phyloP scores from a whole-genome alignment of 768 basidiomycete species.

The Tulasnella sp. region DNA sequence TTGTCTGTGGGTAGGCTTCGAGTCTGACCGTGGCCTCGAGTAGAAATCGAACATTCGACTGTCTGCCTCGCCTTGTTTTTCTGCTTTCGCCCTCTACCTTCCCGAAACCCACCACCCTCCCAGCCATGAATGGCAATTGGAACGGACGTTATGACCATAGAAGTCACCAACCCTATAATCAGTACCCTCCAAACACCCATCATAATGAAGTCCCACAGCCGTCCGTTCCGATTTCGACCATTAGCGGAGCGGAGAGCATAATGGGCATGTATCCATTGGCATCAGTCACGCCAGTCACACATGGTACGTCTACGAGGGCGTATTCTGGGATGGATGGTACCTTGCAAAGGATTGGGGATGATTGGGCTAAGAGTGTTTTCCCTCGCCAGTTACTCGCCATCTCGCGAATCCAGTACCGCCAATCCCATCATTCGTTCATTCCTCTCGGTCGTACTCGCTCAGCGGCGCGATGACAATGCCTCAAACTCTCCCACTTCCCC shows the following conservation, averaged over 20 bases:
- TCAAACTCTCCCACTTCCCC: too few relatives aligned
- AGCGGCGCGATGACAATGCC: constrained; percentile 8
- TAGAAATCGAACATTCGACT: not conserved
- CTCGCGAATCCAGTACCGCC: constrained; percentile 43
- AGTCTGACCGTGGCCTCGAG: not conserved
- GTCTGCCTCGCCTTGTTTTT: too few relatives aligned
- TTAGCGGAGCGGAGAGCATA: constrained; percentile 9
- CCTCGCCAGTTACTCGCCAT: constrained; percentile 48
- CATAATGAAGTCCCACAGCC: not conserved
- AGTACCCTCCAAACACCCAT: not conserved
- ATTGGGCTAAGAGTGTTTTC: constrained; percentile 19
- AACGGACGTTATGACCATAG: not conserved
- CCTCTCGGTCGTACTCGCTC: constrained; percentile 10
- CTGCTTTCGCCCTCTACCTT: not conserved
- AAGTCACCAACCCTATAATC: not conserved
- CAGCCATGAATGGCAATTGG: not conserved
- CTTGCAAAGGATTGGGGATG: not conserved
- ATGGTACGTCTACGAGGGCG: constrained; percentile 36
- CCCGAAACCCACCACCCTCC: not conserved
- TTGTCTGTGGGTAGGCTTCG: too few relatives aligned
- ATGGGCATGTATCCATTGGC: constrained; percentile 48
- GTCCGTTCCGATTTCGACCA: not conserved
- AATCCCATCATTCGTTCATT: constrained; percentile 38
- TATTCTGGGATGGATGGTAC: constrained; percentile 2
- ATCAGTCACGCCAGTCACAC: constrained; percentile 63